Evolutionary conservation across 129 eudicot species (phyloP).

Genomic region (Flaveria linearis): DNA sequence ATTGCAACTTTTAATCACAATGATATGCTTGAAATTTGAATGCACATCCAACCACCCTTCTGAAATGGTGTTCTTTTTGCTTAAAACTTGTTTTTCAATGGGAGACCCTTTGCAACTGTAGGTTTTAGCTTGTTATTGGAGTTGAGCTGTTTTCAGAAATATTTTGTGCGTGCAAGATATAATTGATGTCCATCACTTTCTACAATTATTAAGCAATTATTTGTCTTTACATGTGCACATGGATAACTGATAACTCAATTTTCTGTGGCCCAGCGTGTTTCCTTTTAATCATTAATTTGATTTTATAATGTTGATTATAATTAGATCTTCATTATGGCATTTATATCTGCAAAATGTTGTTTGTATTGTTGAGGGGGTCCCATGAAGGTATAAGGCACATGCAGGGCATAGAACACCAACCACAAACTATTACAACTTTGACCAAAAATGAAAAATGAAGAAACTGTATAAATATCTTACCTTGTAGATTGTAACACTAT

Average conservation of each 20-base stretch:
- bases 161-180: slow-evolving; percentile 26
- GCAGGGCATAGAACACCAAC: neutral
- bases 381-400: slow-evolving; percentile 17
- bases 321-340: neutral
- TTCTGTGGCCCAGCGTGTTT: slow-evolving; percentile 19
- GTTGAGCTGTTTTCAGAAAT: slow-evolving; percentile 16
- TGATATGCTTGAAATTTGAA: neutral
- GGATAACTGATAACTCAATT: neutral
- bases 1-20: neutral
- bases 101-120: neutral
- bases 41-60: neutral
- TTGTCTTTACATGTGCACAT: slow-evolving; percentile 14
- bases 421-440: neutral
- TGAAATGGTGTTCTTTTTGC: neutral
- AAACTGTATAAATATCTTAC: neutral
- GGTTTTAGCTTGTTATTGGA: neutral
- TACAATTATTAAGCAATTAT: slow-evolving; percentile 21
- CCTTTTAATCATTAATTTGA: neutral
- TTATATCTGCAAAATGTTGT: slow-evolving; percentile 17
- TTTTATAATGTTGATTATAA: neutral
- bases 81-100: neutral
- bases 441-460: neutral
- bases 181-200: slow-evolving; percentile 10
- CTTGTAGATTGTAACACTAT: neutral
- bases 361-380: slow-evolving; percentile 16